Percentiles rank a stretch among this genome's conserved stretches.
These are phyloP conservation scores for Tranzscheliella williamsii DNA, from an alignment of 1,284 basidiomycete species.

Conservation along the genomic window DNA sequence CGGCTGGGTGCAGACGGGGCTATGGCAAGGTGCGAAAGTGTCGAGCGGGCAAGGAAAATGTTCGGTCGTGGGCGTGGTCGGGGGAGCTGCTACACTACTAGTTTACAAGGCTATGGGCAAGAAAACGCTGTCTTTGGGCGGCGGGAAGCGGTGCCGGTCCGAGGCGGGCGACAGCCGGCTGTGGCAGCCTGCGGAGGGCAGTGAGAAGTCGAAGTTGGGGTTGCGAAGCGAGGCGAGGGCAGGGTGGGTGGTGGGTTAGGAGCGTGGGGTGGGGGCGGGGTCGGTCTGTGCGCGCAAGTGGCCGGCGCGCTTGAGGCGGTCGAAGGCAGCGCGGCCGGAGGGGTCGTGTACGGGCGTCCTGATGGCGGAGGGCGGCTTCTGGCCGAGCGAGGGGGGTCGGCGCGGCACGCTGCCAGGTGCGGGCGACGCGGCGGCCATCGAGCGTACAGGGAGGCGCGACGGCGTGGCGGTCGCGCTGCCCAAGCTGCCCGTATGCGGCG, in stretches of 20 bases:
- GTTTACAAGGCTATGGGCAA: no score
- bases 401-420: conserved; percentile 14
- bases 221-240: no score
- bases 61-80: no score
- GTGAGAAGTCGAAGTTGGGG: no score
- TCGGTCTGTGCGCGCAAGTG: conserved; percentile 33
- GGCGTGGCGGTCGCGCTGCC: conserved; percentile 4
- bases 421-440: conserved; percentile 6
- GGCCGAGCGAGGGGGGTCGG: conserved; percentile 10
- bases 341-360: conserved; percentile 24
- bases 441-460: conserved; percentile 19
- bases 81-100: no score
- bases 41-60: no score
- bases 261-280: conserved; percentile 3
- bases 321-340: conserved; percentile 26
- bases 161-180: no score
- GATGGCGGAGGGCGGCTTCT: conserved; percentile 18
- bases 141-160: no score
- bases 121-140: no score
- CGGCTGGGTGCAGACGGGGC: no score
- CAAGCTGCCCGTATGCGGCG: background rate
- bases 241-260: background rate
- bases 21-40: no score
- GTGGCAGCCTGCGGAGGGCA: no score
- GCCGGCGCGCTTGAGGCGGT: conserved; percentile 35